Base-by-base conservation (phyloP, 2,329 filamentous ascomycete genomes). In the Arthrobotrys megalospora region DNA sequence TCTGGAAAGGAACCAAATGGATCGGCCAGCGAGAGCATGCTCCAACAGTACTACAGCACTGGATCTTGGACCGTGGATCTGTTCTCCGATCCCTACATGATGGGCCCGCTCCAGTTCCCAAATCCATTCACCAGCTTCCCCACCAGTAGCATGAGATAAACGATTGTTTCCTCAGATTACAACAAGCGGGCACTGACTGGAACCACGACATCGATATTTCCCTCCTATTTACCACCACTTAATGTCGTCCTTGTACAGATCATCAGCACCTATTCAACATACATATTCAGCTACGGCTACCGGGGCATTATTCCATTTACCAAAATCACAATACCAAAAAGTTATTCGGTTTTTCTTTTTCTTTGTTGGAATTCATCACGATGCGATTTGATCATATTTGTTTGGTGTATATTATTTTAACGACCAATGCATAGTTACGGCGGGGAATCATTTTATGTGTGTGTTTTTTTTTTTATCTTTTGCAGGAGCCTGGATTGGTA, bases 141-240 rank as follows among this genome's bases (percentile, higher is more conserved):
- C 47, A 79, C 75, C 14, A 79, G 75, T 58, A 79, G 75, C 75
- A 79, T 79, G 75, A 79, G 75, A 69, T 79, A 48, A 79, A 64
- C 36, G 19, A n/a, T 24, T 10, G 8, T 12, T 38, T 38, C 34
- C 16, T 48, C 19, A 48, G 8, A n/a, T n/a, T 43, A 36, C 6
- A 48, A 36, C n/a, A 19, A 60, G 36, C 10, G 32, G 34, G 36
- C 36, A n/a, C 19, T 7, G 36, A 43, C 55, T 60, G 55, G 36
- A 43, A 67, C 19, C 32, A 19, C 50, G 24, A 48, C 53, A 58
- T 69, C 52, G 43, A 36, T 10, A 48, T 47, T 28, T 48, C n/a
- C 38, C 7, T 43, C 36, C 24, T 28, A 28, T 48, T 21, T 60
- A 55, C 36, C 47, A 72, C 47, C 45, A 32, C 55, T 32, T 60